phyloP scores from a whole-genome alignment of 495 filamentous ascomycete genomes.

The Lentithecium fluviatile region DNA sequence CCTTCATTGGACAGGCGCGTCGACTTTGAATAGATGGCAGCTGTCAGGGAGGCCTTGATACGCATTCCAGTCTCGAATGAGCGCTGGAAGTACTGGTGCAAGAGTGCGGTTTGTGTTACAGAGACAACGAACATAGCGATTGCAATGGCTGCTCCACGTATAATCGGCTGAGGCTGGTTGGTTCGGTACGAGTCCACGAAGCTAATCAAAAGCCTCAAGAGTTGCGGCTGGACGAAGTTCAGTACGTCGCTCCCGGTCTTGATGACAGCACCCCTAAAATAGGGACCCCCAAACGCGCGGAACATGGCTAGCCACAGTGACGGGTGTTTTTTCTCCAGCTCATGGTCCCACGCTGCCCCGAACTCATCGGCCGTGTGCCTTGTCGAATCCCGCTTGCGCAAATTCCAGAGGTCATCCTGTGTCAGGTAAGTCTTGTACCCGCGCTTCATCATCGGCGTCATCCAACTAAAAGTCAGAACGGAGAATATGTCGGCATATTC shows the following conservation, averaged over 20 bases:
- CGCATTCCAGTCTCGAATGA: conserved; percentile 95
- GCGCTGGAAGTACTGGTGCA: conserved; percentile 96
- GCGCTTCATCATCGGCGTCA: conserved; percentile 96
- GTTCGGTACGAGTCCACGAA: conserved; percentile 79
- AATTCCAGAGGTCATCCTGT: conserved; percentile 95
- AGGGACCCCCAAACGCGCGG: conserved; percentile 79
- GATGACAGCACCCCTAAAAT: conserved; percentile 73
- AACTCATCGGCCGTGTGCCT: conserved; percentile 64
- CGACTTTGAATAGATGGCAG: conserved; percentile 89
- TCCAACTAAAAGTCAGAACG: conserved; percentile 93
- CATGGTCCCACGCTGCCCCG: conserved; percentile 70
- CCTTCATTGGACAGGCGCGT: conserved; percentile 91
- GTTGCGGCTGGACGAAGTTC: conserved; percentile 87
- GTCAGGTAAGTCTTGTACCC: conserved; percentile 90
- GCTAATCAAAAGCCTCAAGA: conserved; percentile 77
- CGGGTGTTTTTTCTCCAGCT: conserved; percentile 72
- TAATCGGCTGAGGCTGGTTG: conserved; percentile 66
- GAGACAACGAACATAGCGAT: conserved; percentile 90
- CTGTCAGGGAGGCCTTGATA: conserved; percentile 84
- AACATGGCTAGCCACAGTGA: conserved; percentile 93
- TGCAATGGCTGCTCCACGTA: conserved; percentile 84
- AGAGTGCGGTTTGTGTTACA: conserved; percentile 71
- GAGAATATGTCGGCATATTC: conserved; percentile 96
- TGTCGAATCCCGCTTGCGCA: conserved; percentile 78
- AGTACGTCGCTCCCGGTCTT: conserved; percentile 82